Base-by-base conservation (phyloP, 73 alveolate species). In the Stentor roeselii region DNA sequence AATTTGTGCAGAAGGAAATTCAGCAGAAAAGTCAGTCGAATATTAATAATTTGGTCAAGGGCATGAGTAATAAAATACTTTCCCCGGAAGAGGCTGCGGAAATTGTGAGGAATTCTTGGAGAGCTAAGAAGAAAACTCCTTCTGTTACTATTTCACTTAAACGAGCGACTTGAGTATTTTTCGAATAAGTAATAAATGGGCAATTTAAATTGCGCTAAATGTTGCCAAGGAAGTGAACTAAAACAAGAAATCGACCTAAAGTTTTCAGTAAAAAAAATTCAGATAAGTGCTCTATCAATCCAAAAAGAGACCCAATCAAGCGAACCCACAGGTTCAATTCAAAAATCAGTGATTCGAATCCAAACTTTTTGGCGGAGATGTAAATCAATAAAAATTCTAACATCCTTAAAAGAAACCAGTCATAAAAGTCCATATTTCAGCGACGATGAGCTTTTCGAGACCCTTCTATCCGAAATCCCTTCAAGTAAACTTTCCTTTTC, bases 51-150 rank as follows among this genome's bases (percentile, higher is more conserved):
- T 40, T 67, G 37, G 80, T 32, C 11, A 67, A 67, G 34, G 37
- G 80, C 1, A 27, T 67, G 42, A 67, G 34, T 2, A 15, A n/a
- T 21, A 67, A 32, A 2, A 67, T 67, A 21, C 37, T 67, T 21
- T 27, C 80, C 21, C 42, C 80, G 21, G 80, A 67, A 40, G 80
- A 67, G 34, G 80, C 80, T 21, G 41, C 80, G 42, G 80, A 67
- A 30, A 67, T 67, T 67, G 80, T 67, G 1, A 67, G 41, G 2
- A 21, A 67, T n/a, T 21, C 67, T 50, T 50, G 67, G 67, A 50
- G 21, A n/a, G 34, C 34, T 36, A 2, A 67, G 80, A 32, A 67
- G 34, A 67, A 67, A 67, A 32, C 80, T 40, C 2, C n/a, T 21
- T 67, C 41, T 67, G 1, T 21, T 21, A 67, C n/a, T 30, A 67